Conservation (phyloP, 352 stramenopile genomes). For the Halophytophthora polymorphica region DNA sequence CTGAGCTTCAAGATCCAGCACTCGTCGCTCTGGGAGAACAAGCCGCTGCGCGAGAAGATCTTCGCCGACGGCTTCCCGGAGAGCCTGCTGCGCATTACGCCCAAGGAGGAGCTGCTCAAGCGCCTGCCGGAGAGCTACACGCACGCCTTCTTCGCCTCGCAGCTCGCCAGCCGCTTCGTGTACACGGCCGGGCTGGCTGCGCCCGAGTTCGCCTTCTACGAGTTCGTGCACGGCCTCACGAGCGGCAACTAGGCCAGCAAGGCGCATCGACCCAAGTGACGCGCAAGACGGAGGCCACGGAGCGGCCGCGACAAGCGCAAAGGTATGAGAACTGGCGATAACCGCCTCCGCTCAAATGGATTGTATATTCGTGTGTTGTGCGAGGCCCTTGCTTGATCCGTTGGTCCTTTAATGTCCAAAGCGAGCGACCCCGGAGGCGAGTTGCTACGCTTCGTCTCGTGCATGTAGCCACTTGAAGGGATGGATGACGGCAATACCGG, state of each 20-base stretch:
- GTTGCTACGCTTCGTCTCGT: too few species aligned
- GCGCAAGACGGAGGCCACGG: too few species aligned
- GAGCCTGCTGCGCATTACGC: slow-evolving; percentile 52
- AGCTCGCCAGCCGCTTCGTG: slow-evolving; percentile 80
- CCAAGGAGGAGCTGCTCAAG: slow-evolving; percentile 61
- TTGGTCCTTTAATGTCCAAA: too few species aligned
- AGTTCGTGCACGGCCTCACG: slow-evolving; percentile 72
- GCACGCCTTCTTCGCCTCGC: slow-evolving; percentile 75
- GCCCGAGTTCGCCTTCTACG: slow-evolving; percentile 85
- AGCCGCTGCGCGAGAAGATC: slow-evolving; percentile 62
- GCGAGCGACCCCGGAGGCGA: too few species aligned
- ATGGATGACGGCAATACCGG: too few species aligned
- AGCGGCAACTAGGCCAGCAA: slow-evolving; percentile 1
- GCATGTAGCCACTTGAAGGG: too few species aligned
- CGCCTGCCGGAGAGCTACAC: slow-evolving; percentile 79
- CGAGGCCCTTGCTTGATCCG: too few species aligned
- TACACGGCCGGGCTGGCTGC: slow-evolving; percentile 68
- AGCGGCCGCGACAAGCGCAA: too few species aligned
- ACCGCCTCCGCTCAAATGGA: too few species aligned
- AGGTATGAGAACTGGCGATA: too few species aligned
- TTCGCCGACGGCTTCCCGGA: slow-evolving; percentile 76
- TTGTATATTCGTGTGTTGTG: too few species aligned
- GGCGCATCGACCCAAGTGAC: too few species aligned
- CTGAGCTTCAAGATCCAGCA: slow-evolving; percentile 80
- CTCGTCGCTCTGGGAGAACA: slow-evolving; percentile 72